Evolutionary conservation across 805 yeast species (phyloP).

Genomic region (Nakazawaea anatomiae): DNA sequence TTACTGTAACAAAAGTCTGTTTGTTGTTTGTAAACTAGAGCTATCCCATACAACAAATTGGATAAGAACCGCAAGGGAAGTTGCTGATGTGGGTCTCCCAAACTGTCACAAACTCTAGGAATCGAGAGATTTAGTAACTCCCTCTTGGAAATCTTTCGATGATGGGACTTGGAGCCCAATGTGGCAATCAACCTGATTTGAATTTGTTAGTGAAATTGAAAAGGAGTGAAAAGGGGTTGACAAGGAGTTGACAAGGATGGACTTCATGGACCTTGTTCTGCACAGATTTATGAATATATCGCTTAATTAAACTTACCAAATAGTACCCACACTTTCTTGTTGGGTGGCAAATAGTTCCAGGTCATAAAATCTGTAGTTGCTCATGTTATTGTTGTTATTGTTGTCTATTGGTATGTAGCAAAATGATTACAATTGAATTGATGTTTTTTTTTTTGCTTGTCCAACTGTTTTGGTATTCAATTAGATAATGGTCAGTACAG

Average conservation of each 20-base stretch:
- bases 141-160: conserved; percentile 21
- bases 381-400: background rate
- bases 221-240: background rate
- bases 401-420: background rate
- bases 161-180: conserved; percentile 17
- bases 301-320: conserved; percentile 18
- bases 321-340: conserved; percentile 21
- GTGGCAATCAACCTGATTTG: conserved; percentile 24
- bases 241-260: too few relatives aligned
- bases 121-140: conserved; percentile 32
- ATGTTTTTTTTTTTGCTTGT: too few relatives aligned
- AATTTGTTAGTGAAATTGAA: conserved; percentile 2
- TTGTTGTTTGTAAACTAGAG: conserved; percentile 43
- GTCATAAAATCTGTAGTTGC: background rate
- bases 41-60: conserved; percentile 40
- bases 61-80: conserved; percentile 31
- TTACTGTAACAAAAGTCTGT: conserved; percentile 35
- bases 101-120: conserved; percentile 32
- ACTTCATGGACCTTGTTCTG: too few relatives aligned
- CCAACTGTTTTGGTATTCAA: too few relatives aligned
- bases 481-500: conserved; percentile 40
- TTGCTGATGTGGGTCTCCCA: conserved; percentile 15
- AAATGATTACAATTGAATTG: background rate
- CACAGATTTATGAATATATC: too few relatives aligned
- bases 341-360: background rate